A percentile compares a stretch with the other conserved stretches of the same genome.
Conservation (phyloP, 805 yeast species). For the Clavispora asparagi region DNA sequence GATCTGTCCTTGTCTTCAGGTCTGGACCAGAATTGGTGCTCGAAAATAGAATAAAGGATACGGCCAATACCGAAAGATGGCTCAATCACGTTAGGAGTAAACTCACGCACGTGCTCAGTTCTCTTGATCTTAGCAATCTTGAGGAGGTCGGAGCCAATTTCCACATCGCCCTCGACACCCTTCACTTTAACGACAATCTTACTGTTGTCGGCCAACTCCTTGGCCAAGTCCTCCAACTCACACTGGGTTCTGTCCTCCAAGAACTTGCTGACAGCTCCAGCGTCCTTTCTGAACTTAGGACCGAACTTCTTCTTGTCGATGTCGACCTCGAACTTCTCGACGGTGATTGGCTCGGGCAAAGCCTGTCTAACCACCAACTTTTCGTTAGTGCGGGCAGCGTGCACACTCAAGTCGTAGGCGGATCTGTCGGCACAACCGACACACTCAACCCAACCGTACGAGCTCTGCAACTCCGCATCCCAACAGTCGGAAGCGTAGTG, state of each 20-base stretch:
- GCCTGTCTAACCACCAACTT: slow-evolving; percentile 91
- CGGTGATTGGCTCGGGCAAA: slow-evolving; percentile 75
- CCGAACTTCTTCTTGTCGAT: slow-evolving; percentile 95
- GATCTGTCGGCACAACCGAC: slow-evolving; percentile 99
- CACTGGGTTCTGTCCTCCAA: slow-evolving; percentile 72
- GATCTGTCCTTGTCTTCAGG: slow-evolving; percentile 82
- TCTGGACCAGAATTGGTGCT: slow-evolving; percentile 93
- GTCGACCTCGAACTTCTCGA: slow-evolving; percentile 79
- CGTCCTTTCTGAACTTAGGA: slow-evolving; percentile 95
- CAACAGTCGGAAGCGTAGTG: slow-evolving; percentile 99
- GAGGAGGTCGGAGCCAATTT: slow-evolving; percentile 67
- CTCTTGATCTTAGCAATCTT: slow-evolving; percentile 72
- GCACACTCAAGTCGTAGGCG: slow-evolving; percentile 95
- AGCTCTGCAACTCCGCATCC: slow-evolving; percentile 96
- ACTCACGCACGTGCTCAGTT: slow-evolving; percentile 91
- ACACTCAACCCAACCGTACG: slow-evolving; percentile 99
- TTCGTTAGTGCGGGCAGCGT: slow-evolving; percentile 90
- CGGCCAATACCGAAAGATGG: slow-evolving; percentile 99
- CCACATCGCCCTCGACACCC: slow-evolving; percentile 53
- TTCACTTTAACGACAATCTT: slow-evolving; percentile 64
- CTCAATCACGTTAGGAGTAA: slow-evolving; percentile 94
- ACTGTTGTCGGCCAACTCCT: slow-evolving; percentile 57
- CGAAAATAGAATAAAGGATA: slow-evolving; percentile 86
- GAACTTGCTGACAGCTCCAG: slow-evolving; percentile 85
- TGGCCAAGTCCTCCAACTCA: slow-evolving; percentile 72